These are phyloP conservation scores for Wickerhamomyces mucosus DNA, from an alignment of 805 yeast species.

Conservation along the genomic window DNA sequence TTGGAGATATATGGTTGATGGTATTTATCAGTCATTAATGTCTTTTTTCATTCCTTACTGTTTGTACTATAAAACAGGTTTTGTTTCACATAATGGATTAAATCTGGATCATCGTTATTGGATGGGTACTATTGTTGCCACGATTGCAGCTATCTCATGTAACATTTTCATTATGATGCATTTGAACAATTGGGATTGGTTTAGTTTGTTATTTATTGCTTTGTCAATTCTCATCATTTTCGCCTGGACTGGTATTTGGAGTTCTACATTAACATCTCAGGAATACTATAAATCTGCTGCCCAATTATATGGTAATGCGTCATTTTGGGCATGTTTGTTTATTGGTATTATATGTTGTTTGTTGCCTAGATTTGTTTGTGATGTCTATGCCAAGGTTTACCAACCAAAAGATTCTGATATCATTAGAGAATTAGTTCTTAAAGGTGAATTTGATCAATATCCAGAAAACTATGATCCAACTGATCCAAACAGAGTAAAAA, in stretches of 20 bases:
- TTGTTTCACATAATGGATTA: slow-evolving; percentile 44
- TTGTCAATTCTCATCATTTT: slow-evolving; percentile 53
- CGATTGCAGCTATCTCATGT: slow-evolving; percentile 60
- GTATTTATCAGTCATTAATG: slow-evolving; percentile 63
- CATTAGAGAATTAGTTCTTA: slow-evolving; percentile 56
- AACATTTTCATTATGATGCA: slow-evolving; percentile 56
- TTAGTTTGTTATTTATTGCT: slow-evolving; percentile 42
- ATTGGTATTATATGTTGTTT: slow-evolving; percentile 58
- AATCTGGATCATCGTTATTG: slow-evolving; percentile 62
- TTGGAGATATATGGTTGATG: slow-evolving; percentile 68
- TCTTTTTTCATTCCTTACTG: slow-evolving; percentile 69
- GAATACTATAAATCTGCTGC: slow-evolving; percentile 64
- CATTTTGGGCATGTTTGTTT: slow-evolving; percentile 61
- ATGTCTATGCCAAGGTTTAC: slow-evolving; percentile 41
- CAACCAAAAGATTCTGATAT: slow-evolving; percentile 65
- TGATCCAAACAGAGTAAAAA: slow-evolving; percentile 53
- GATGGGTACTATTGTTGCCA: slow-evolving; percentile 59
- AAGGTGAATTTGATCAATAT: slow-evolving; percentile 60
- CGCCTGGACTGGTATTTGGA: slow-evolving; percentile 80
- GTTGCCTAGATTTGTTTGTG: slow-evolving; percentile 58
- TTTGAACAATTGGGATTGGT: slow-evolving; percentile 79
- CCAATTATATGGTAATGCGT: slow-evolving; percentile 48
- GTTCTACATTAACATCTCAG: slow-evolving; percentile 39
- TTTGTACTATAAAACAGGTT: slow-evolving; percentile 31
- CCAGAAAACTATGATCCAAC: slow-evolving; percentile 73